These are phyloP conservation scores for Nothopassalora personata DNA, from an alignment of 2,329 filamentous ascomycete genomes.

Conservation along the genomic window DNA sequence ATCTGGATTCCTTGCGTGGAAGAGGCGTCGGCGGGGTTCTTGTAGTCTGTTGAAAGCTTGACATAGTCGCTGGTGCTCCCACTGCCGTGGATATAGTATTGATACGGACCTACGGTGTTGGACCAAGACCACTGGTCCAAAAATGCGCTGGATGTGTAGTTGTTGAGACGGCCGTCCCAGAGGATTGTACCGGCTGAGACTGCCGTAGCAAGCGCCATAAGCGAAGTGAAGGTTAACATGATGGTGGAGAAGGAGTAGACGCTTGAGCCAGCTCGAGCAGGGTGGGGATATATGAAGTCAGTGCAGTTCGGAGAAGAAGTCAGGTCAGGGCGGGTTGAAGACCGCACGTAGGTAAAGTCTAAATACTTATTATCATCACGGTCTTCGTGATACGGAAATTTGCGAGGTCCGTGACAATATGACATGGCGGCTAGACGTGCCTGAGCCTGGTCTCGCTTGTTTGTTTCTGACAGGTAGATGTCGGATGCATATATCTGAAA, in stretches of 20 bases:
- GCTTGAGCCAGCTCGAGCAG: constrained; percentile 1
- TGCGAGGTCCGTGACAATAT: background rate
- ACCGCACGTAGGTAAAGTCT: background rate
- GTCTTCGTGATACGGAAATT: background rate
- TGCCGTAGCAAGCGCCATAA: constrained; percentile 23
- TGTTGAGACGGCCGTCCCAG: constrained; percentile 64
- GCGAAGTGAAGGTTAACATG: constrained; percentile 18
- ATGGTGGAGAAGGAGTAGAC: constrained; percentile 18
- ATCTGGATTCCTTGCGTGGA: constrained; percentile 63
- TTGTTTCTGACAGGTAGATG: constrained; percentile 4
- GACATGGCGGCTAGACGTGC: background rate
- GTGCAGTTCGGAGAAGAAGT: background rate
- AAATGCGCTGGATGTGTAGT: constrained; percentile 50
- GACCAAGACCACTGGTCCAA: constrained; percentile 54
- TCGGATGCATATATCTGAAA: background rate
- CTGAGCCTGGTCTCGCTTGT: background rate
- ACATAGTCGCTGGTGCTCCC: constrained; percentile 55
- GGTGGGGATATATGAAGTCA: background rate
- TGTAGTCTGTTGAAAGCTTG: constrained; percentile 55
- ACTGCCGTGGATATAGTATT: constrained; percentile 70
- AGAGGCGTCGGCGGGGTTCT: constrained; percentile 59
- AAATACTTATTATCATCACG: background rate
- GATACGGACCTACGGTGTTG: constrained; percentile 65
- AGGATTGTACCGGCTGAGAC: constrained; percentile 44
- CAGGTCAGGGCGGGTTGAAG: background rate